Evolutionary conservation across 495 filamentous ascomycete species (phyloP).

Genomic region (Penicillium parvum): DNA sequence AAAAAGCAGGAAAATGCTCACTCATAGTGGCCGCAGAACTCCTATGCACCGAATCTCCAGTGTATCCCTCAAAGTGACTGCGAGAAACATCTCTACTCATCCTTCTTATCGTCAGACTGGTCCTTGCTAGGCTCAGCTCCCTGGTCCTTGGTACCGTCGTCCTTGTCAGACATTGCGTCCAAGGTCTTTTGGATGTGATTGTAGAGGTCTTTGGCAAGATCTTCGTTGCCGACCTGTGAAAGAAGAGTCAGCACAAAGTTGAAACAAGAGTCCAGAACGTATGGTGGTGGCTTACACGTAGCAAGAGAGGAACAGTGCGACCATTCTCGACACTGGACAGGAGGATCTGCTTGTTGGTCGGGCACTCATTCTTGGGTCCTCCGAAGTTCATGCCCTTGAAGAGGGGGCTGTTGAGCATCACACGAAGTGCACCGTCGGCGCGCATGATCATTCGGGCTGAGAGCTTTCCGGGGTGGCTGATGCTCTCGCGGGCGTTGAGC

Average conservation of each 20-base stretch:
- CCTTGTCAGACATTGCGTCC: too few species aligned
- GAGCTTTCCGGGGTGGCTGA: slow-evolving; percentile 42
- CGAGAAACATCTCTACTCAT: slow-evolving; percentile 1
- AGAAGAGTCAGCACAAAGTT: slow-evolving; percentile 10
- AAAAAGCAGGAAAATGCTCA: slow-evolving; percentile 15
- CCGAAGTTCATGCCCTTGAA: slow-evolving; percentile 69
- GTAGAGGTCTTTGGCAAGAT: slow-evolving; percentile 38
- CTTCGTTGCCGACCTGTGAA: slow-evolving; percentile 39
- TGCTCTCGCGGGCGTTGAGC: slow-evolving; percentile 61
- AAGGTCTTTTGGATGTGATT: background rate
- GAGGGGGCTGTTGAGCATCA: slow-evolving; percentile 79
- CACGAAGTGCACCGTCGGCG: slow-evolving; percentile 76
- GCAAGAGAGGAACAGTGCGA: slow-evolving; percentile 55
- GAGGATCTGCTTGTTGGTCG: slow-evolving; percentile 50
- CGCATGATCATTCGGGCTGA: slow-evolving; percentile 76
- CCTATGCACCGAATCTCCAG: slow-evolving; percentile 9
- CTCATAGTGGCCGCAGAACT: slow-evolving; percentile 8
- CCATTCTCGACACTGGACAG: slow-evolving; percentile 60
- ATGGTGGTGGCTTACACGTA: slow-evolving; percentile 56
- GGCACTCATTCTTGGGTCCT: slow-evolving; percentile 48
- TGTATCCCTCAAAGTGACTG: background rate
- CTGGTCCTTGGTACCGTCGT: too few species aligned
- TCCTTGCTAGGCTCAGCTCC: too few species aligned
- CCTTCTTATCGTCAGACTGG: background rate
- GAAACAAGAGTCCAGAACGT: background rate